phyloP scores from a whole-genome alignment of 2,329 filamentous ascomycete species.

The Trichoderma sp. region DNA sequence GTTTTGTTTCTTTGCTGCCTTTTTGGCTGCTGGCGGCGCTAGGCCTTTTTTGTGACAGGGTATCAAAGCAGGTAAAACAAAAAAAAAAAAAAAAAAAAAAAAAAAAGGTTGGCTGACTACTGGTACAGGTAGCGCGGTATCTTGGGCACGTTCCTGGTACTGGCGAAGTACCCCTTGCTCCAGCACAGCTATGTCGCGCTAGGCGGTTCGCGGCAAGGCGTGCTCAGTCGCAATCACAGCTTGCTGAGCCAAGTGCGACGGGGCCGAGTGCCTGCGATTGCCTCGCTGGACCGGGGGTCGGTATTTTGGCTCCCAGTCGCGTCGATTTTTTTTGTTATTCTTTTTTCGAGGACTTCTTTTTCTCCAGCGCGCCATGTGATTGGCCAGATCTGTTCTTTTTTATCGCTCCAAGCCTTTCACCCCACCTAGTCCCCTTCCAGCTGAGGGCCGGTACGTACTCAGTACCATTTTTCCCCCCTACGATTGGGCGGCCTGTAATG shows the following conservation, averaged over 20 bases:
- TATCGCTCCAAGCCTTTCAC: not conserved
- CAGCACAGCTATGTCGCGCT: not conserved
- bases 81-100: not conserved
- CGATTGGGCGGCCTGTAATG: not conserved
- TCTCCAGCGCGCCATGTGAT: not conserved
- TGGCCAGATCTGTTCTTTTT: not conserved
- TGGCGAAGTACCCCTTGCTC: not conserved
- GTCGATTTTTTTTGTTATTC: slow-evolving; percentile 21
- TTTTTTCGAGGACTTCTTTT: not conserved
- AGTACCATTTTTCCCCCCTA: slow-evolving; percentile 1
- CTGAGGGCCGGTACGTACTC: not conserved
- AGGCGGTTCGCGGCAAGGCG: slow-evolving; percentile 16
- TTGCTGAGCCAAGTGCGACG: not conserved
- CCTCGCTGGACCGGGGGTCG: not conserved
- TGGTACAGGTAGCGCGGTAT: not conserved
- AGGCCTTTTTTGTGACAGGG: not conserved
- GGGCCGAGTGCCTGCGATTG: slow-evolving; percentile 14
- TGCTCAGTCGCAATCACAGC: slow-evolving; percentile 6
- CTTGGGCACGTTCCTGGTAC: not conserved
- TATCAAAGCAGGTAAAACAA: no score
- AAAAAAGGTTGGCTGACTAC: not conserved
- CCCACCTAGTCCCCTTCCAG: slow-evolving; percentile 6
- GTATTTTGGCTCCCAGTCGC: slow-evolving; percentile 7
- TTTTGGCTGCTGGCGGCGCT: not conserved
- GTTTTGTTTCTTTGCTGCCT: not conserved